Percentiles rank a stretch among this genome's conserved stretches.
phyloP scores from a whole-genome alignment of 2,329 filamentous ascomycete species.

The Alternaria longipes region DNA sequence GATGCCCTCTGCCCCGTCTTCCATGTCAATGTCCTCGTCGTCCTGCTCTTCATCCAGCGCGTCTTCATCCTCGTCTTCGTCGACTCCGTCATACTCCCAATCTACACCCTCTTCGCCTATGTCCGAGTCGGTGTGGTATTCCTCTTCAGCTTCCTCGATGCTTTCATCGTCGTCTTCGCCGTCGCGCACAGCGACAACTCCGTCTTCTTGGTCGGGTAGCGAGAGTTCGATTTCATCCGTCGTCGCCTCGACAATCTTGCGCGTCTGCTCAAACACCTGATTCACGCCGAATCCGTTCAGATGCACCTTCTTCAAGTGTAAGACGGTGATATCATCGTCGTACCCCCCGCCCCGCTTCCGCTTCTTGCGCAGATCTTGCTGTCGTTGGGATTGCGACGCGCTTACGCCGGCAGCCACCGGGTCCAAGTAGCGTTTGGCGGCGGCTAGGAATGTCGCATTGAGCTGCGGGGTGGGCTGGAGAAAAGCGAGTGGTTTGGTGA shows the following conservation, averaged over 20 bases:
- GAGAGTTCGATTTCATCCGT: constrained; percentile 63
- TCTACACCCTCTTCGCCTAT: constrained; percentile 47
- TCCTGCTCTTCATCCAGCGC: constrained; percentile 43
- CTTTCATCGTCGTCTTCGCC: constrained; percentile 48
- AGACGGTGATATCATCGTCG: constrained; percentile 57
- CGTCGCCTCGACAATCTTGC: constrained; percentile 77
- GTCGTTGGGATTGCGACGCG: constrained; percentile 73
- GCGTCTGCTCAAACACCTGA: constrained; percentile 95
- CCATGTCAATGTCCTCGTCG: constrained; percentile 43
- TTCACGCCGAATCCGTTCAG: constrained; percentile 85
- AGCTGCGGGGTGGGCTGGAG: constrained; percentile 76
- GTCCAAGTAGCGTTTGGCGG: constrained; percentile 84
- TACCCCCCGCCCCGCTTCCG: constrained; percentile 71
- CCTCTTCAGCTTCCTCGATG: constrained; percentile 39
- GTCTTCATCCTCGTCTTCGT: constrained; percentile 41
- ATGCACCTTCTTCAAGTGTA: constrained; percentile 85
- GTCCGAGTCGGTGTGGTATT: constrained; percentile 38
- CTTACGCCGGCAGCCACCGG: constrained; percentile 77
- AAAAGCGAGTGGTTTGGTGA: constrained; percentile 74
- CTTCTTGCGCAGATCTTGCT: constrained; percentile 76
- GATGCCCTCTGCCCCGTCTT: constrained; percentile 44
- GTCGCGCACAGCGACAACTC: constrained; percentile 26
- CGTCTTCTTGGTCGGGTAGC: constrained; percentile 47
- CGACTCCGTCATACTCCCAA: constrained; percentile 46
- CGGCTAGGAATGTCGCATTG: constrained; percentile 73